Evolutionary conservation across 2,329 filamentous ascomycete species (phyloP).

Genomic region (Aspergillus niger): DNA sequence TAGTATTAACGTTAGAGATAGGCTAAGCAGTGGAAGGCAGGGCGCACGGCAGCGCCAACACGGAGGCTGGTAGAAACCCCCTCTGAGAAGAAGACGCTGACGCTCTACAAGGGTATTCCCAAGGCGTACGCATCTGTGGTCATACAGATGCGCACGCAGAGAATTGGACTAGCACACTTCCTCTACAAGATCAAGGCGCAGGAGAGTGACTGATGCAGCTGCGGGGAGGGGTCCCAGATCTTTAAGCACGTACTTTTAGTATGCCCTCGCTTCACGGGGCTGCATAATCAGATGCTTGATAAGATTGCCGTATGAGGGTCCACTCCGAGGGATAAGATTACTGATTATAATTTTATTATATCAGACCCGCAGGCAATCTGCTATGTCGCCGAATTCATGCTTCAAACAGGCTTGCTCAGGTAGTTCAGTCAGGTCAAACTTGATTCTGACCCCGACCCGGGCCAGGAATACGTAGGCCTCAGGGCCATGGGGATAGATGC

Average conservation of each 20-base stretch:
- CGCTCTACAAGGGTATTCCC: too few relatives aligned
- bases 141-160: conserved; percentile 12
- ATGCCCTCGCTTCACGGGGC: neutral
- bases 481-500: neutral
- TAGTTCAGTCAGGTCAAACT: neutral
- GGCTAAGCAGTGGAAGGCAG: too few relatives aligned
- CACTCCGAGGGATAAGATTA: neutral
- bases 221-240: conserved; percentile 8
- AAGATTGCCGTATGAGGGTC: neutral
- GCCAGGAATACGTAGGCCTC: neutral
- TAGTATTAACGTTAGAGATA: too few relatives aligned
- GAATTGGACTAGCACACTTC: conserved; percentile 12
- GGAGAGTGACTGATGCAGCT: conserved; percentile 2
- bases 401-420: neutral
- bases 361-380: neutral
- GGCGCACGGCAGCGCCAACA: too few relatives aligned
- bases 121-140: conserved; percentile 9
- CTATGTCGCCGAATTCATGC: neutral
- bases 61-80: too few relatives aligned
- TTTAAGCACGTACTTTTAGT: conserved; percentile 1
- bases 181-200: conserved; percentile 15
- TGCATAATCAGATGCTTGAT: neutral
- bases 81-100: too few relatives aligned
- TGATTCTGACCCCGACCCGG: neutral
- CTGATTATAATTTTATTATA: neutral